These are phyloP conservation scores for Myriosclerotinia curreyana DNA, from an alignment of 2,329 filamentous ascomycete genomes.

Conservation along the genomic window DNA sequence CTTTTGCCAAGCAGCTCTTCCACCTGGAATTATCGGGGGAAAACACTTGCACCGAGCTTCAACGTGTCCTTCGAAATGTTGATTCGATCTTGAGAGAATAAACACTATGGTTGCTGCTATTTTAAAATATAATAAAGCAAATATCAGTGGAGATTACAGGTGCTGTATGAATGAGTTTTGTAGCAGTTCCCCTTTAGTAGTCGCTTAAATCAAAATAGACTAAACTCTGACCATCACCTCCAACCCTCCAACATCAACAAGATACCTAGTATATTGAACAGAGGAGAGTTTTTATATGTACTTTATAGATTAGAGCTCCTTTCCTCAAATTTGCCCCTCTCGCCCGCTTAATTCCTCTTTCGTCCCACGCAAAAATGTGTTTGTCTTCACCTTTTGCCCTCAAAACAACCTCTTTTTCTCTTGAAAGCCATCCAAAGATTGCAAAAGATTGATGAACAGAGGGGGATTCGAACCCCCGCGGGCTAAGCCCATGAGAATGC, in stretches of 20 bases:
- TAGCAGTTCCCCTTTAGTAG: neutral
- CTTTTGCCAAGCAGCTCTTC: neutral
- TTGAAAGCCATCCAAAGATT: neutral
- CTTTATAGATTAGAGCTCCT: too few species aligned
- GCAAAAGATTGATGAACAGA: conserved; percentile 8
- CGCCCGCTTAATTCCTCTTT: too few species aligned
- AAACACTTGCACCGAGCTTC: neutral
- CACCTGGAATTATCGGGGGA: neutral
- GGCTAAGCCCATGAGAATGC: conserved; percentile 23
- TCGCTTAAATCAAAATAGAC: neutral
- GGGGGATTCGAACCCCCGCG: conserved; percentile 23
- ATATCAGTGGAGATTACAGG: neutral
- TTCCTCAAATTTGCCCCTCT: too few species aligned
- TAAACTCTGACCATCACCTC: neutral
- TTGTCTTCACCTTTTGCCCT: neutral
- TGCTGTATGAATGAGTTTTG: neutral
- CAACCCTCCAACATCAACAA: neutral
- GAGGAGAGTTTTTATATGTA: too few species aligned
- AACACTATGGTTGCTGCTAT: neutral
- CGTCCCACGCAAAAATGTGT: neutral
- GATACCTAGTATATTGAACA: neutral
- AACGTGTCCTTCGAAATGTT: neutral
- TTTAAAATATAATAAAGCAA: neutral
- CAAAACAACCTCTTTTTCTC: neutral
- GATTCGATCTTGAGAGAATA: neutral